Evolutionary conservation across 805 yeast genomes (phyloP).

Genomic region (Pichia sporocuriosa): DNA sequence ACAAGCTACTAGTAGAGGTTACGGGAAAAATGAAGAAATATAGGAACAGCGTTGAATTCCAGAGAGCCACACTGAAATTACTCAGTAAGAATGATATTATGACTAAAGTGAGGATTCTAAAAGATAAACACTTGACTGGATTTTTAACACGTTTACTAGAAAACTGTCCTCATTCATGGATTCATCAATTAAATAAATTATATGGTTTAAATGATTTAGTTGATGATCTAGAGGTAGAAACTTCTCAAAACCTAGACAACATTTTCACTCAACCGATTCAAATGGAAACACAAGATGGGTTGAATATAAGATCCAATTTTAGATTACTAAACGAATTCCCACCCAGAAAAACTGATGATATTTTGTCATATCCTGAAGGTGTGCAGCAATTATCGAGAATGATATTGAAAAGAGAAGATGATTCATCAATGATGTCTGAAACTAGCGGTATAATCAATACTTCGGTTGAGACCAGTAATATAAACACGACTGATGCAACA

Average conservation of each 20-base stretch:
- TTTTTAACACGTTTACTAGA: conserved; percentile 17
- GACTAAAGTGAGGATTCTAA: conserved; percentile 4
- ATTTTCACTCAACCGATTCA: background rate
- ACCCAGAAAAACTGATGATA: background rate
- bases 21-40: conserved; percentile 16
- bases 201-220: conserved; percentile 11
- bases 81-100: conserved; percentile 12
- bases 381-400: background rate
- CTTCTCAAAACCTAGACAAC: conserved; percentile 1
- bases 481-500: background rate
- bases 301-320: background rate
- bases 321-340: conserved; percentile 5
- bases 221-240: conserved; percentile 1
- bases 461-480: background rate
- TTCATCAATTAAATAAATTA: conserved; percentile 9
- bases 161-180: conserved; percentile 14
- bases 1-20: conserved; percentile 18
- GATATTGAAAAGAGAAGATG: conserved; percentile 4
- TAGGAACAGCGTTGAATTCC: conserved; percentile 18
- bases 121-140: conserved; percentile 12
- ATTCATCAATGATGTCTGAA: background rate
- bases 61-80: conserved; percentile 9
- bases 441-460: background rate
- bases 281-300: background rate
- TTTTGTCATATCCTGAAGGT: background rate